Evolutionary conservation across 108 stramenopile genomes (phyloP), one percentile per base, ranked within the genome.

Genomic region (Fistulifera pelliculosa): DNA sequence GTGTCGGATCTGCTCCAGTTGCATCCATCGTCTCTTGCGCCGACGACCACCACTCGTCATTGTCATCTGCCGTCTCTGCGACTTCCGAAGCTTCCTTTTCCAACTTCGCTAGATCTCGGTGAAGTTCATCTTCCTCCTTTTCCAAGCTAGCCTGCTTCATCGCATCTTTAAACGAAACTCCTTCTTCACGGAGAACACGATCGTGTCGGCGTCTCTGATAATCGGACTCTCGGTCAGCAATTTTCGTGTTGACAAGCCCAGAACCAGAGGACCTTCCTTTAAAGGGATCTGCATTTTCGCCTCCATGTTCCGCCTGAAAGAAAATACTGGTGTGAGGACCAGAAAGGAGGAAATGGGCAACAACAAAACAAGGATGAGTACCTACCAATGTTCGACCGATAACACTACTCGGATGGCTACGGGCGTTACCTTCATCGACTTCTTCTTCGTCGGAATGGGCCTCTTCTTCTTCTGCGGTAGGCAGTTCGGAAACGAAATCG

Each of bases 131-230:
- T 53, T 63, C 42, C 54, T 90, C 88, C 54, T 70, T 73, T 23
- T 88, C 85, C 27, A 87, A 43, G 59, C 70, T 69, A 13, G 75
- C 85, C 49, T 79, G 73, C 54, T 58, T 56, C 94, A 96, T 95
- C 16, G 93, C 83, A 23, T 96, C 94, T 62, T 77, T 85, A 68
- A 77, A 96, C 31, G 74, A 73, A 39, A 86, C 66, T 7, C 86
- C 83, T 50, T 83, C 86, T 63, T 83, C 84, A 18, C 79, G 64
- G 21, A 87, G 43, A 12, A 79, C 65, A 12, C 93, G 84, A 69
- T 93, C 69, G 49, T 71, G 77, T 41, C 84, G 68, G 14, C 87
- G 70, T 22, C 83, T 80, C 10, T 90, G 93, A 64, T 98, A 98
- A 27, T 88, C 89, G 19, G 71, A 73, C 65, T 96, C 94, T 25